Evolutionary conservation across 495 filamentous ascomycete species (phyloP), one percentile per base, ranked within the genome.

Genomic region (Filosporella fistucella): DNA sequence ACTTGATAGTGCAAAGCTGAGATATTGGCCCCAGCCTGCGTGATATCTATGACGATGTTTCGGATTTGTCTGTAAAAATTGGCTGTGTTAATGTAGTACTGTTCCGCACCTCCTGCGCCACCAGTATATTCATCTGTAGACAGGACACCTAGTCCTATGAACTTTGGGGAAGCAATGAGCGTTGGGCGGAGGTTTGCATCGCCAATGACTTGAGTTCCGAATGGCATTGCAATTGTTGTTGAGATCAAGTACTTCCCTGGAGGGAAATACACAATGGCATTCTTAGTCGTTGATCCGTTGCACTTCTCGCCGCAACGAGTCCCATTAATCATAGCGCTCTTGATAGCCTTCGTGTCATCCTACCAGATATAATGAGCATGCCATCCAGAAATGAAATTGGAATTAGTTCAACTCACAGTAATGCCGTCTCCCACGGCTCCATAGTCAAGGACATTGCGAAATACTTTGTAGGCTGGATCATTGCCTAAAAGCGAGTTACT

Each of bases 51-150:
- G 47, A 82, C 75, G 49, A 89, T 71, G 64, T 89, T 89, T 48
- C 85, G 80, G 44, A 89, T 69, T 45, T 84, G 80, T 24, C 84
- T 81, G 71, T 79, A 89, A 68, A 88, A 88, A 64, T 86, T 86
- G 20, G 38, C 28, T 9, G 35, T 32, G 24, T 49, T 49, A n/a
- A 49, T 17, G 61, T 76, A 86, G 80, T 42, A 29, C 48, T 56
- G 43, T 56, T 84, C 80, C 44, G 55, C 61, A 17, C 75, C 78
- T 8, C 63, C 56, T 33, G 56, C 61, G 30, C 65, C 63, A 21
- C 68, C 62, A 34, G 55, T 58, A 53, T 88, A 87, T 0, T 79
- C 81, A 52, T 88, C 80, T 12, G 83, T 67, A 48, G 86, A 83
- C 46, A 88, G 75, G 4, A 88, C 70, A 21, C 80, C 84, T 59